Evolutionary conservation across 352 stramenopile species (phyloP), one percentile per base, ranked within the genome.

Genomic region (Phytophthora melonis): DNA sequence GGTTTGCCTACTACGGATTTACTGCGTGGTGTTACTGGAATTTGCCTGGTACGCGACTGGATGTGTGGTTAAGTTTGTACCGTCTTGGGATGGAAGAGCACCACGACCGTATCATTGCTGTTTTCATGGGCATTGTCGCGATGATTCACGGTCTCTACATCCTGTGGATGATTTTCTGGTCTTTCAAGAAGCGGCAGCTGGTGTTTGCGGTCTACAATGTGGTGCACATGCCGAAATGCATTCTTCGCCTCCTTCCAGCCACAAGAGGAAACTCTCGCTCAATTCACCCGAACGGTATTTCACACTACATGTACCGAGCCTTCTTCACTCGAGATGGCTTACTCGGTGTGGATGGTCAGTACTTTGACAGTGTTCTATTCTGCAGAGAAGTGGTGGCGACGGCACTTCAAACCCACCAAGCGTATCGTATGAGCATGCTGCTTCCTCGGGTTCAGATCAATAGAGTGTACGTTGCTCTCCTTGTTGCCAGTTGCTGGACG

Each of bases 401-500:
- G 8, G 49, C 67, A 6, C 27, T 78, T n/a, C 68, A 79, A 16
- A 65, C 65, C 0, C 53, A 72, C 13, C 69, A 83, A 41, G 70
- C 70, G 11, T 79, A 81, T 25, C 66, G 70, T 0, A 70, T 81
- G 61, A 81, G 73, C 56, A 11, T 21, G 9, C 49, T 70, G 3
- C 64, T 76, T 2, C 69, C 69, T 1, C 70, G 61, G 3, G 39
- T 64, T 13, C 58, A 60, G 41, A 58, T 83, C 34, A 74, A 83
- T n/a, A 54, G 75, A 7, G 34, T 70, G 4, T 78, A 75, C 30
- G 61, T 75, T 11, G 43, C 30, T 1, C 49, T 80, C 2, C 45
- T 82, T 2, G 61, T 78, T 30, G 27, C 77, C 18, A 78, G 75
- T 47, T 78, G 75, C 67, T 79, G 66, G 75, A 66, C 61, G 7